Evolutionary conservation across 257 asterid species (phyloP), one percentile per base, ranked within the genome.

Genomic region (Oldenlandia corymbosa): DNA sequence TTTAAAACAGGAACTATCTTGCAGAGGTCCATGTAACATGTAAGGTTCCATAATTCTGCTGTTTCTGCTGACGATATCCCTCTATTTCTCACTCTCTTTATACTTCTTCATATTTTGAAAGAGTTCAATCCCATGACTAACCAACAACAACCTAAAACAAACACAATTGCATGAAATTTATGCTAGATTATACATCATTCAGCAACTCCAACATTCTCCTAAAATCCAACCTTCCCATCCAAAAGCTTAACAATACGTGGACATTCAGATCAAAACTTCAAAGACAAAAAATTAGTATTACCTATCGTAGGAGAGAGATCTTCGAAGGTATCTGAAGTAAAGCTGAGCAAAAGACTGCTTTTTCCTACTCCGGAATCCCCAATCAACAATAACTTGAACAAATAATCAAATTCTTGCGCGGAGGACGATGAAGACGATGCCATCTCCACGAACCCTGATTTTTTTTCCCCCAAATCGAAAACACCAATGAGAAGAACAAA

Each of bases 331-430:
- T 91, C 90, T 60, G 94, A 80, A 50, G 96, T 91, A 73, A 91
- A 91, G 74, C 98, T 84, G 64, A 91, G 96, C 84, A 91, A 74
- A 51, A 91, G 87, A 58, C 75, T 85, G 45, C 98, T 91, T 70
- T 91, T 91, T 32, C 98, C 98, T 65, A 91, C 98, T 52, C 98
- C 98, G 54, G 98, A 91, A 80, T 91, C 96, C 24, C 96, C 96
- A n/a, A 91, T 76, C 39, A 80, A 20, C 50, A 70, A 69, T 67
- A 77, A 42, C 74, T 77, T 72, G 62, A 78, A 75, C 75, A 75
- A 42, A 59, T 78, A 86, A 67, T 77, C 83, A 24, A 81, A 81
- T 39, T 79, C 89, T 62, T 75, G 75, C 7, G 24, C 69, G 14
- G 74, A 21, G 11, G 70, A 50, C 43, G 85, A 37, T 10, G 85